Evolutionary conservation across 2,329 filamentous ascomycete genomes (phyloP).

Genomic region (Colletotrichum sansevieriae): DNA sequence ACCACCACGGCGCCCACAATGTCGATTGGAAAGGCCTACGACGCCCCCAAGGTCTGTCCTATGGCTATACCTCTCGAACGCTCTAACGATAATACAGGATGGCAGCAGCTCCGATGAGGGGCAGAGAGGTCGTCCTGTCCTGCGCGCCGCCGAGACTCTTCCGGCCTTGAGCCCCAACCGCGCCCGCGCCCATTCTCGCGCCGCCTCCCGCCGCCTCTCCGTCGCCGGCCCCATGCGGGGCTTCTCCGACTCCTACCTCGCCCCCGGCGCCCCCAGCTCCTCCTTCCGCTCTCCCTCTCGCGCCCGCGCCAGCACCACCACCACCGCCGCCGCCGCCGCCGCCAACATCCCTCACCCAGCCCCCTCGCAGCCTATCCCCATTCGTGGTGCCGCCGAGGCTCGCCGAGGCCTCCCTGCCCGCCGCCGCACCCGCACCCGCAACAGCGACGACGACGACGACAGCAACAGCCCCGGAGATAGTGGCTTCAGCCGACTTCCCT

Average conservation of each 20-base stretch:
- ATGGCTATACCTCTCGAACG: neutral
- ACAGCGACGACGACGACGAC: conserved; percentile 1
- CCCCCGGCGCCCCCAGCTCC: neutral
- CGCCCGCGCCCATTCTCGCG: neutral
- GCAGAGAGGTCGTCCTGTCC: conserved; percentile 19
- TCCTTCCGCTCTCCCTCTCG: neutral
- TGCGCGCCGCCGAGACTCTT: neutral
- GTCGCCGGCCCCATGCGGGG: neutral
- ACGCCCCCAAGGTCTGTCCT: conserved; percentile 1
- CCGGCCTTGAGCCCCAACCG: neutral
- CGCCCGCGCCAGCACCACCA: neutral
- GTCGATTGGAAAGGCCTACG: conserved; percentile 19
- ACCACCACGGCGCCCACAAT: neutral
- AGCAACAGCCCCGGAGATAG: neutral
- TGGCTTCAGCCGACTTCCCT: conserved; percentile 15
- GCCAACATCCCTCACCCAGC: neutral
- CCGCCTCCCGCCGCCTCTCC: neutral
- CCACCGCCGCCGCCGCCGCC: neutral
- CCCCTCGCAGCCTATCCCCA: conserved; percentile 4
- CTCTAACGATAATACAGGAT: conserved; percentile 13
- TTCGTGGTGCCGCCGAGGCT: conserved; percentile 19
- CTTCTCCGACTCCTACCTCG: neutral
- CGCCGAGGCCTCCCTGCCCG: conserved; percentile 9
- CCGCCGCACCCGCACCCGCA: neutral
- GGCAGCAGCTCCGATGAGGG: neutral